Base-by-base conservation (phyloP, 2,329 filamentous ascomycete genomes). In the Atkinsonella hypoxylon region DNA sequence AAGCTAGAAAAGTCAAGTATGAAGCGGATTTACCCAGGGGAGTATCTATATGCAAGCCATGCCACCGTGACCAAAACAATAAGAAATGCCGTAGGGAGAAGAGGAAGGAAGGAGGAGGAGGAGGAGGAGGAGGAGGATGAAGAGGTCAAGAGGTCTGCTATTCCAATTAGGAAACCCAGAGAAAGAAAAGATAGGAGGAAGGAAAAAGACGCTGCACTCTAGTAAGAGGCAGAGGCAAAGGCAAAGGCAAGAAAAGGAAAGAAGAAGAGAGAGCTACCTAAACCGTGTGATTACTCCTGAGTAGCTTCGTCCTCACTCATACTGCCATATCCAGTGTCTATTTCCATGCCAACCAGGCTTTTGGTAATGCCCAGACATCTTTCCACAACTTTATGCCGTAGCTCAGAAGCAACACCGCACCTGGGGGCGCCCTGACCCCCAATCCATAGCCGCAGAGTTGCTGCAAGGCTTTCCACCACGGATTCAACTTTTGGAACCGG, bases 401-500 rank as follows among this genome's bases (percentile, higher is more conserved):
- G 64, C 13, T 72, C 69, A 2, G 68, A 66, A 17, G 70, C 67
- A n/a, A 83, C 64, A 2, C 74, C 76, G 47, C 71, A 72, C 50
- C 70, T 71, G 45, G 73, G 74, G 18, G 76, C 77, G 3, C 71
- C 66, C 2, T 67, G 60, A 7, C 76, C 72, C 15, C 78, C 78
- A 47, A 81, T 76, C 81, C 81, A 84, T 39, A 81, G 73, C 26
- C 81, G 71, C 45, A 85, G 65, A 15, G 67, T 72, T 5, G 75
- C 79, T 0, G 79, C 76, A 13, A 84, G 66, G 32, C 70, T 70
- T 62, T 83, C 80, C 5, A 85, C 65, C 1, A 74, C 67, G 1
- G 63, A 56, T 2, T 71, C 65, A 55, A 74, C 79, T 4, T 65
- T 67, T 51, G 74, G 71, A 2, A 72, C 70, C 1, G 71, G 71